Percentiles rank a stretch among this genome's conserved stretches.
phyloP scores from a whole-genome alignment of 208 protist species.

The Acanthamoeba rhysodes region DNA sequence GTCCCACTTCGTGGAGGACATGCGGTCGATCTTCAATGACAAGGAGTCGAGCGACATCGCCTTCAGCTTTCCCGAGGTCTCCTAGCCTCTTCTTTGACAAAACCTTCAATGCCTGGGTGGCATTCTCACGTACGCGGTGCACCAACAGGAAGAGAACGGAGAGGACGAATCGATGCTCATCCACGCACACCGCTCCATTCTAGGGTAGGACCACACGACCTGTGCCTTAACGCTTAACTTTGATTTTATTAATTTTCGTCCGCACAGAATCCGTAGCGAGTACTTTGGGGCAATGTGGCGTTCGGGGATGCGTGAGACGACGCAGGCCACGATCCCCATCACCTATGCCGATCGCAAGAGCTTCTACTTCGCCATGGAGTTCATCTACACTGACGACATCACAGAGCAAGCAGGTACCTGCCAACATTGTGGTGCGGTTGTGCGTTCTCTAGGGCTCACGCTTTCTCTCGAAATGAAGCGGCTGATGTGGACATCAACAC shows the following conservation, averaged over 20 bases:
- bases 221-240: too few relatives aligned
- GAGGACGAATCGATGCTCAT: neutral
- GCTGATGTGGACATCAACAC: neutral
- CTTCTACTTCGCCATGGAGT: neutral
- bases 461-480: too few relatives aligned
- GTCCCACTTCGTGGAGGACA: neutral
- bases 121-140: neutral
- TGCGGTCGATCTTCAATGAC: conserved; percentile 23
- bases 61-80: conserved; percentile 31
- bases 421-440: neutral
- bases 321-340: neutral
- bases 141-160: neutral
- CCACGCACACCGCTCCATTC: neutral
- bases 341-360: conserved; percentile 41
- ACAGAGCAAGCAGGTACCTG: neutral
- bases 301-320: neutral
- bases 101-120: too few relatives aligned
- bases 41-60: neutral
- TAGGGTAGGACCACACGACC: too few relatives aligned
- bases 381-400: conserved; percentile 16
- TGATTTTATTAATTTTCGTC: too few relatives aligned
- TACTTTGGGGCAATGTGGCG: conserved; percentile 42
- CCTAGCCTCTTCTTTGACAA: neutral
- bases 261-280: neutral
- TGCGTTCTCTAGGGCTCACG: too few relatives aligned